These are phyloP conservation scores for Russula foetens DNA, from an alignment of 768 basidiomycete species.

Conservation along the genomic window DNA sequence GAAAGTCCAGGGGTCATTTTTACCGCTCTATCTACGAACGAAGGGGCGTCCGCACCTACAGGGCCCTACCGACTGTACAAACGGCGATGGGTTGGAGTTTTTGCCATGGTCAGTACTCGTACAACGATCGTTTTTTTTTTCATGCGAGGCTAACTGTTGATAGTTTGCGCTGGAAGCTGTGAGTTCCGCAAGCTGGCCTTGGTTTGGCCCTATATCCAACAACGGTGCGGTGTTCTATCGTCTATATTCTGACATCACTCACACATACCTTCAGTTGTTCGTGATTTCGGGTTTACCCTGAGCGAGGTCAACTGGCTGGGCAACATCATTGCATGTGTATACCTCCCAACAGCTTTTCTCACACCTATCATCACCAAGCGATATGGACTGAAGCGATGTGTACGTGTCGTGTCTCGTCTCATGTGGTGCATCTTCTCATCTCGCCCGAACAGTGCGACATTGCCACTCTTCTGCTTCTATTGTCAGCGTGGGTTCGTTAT, in stretches of 20 bases:
- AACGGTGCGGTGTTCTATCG: constrained; percentile 36
- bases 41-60: background rate
- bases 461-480: constrained; percentile 43
- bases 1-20: background rate
- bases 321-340: constrained; percentile 55
- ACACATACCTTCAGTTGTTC: constrained; percentile 35
- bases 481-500: constrained; percentile 73
- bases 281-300: constrained; percentile 59
- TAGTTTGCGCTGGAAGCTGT: constrained; percentile 55
- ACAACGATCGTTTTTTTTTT: no score
- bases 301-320: constrained; percentile 77
- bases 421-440: background rate
- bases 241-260: background rate
- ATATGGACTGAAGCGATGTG: constrained; percentile 56
- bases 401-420: constrained; percentile 30
- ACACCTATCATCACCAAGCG: constrained; percentile 50
- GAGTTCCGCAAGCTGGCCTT: constrained; percentile 60
- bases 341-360: constrained; percentile 51
- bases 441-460: constrained; percentile 48
- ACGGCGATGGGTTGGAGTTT: constrained; percentile 54
- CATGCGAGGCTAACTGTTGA: background rate
- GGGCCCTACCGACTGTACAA: constrained; percentile 58
- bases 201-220: constrained; percentile 81
- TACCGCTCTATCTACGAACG: background rate
- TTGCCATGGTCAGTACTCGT: constrained; percentile 44